These are phyloP conservation scores for Starmerella potacharoeniae DNA, from an alignment of 805 yeast species.

Conservation along the genomic window DNA sequence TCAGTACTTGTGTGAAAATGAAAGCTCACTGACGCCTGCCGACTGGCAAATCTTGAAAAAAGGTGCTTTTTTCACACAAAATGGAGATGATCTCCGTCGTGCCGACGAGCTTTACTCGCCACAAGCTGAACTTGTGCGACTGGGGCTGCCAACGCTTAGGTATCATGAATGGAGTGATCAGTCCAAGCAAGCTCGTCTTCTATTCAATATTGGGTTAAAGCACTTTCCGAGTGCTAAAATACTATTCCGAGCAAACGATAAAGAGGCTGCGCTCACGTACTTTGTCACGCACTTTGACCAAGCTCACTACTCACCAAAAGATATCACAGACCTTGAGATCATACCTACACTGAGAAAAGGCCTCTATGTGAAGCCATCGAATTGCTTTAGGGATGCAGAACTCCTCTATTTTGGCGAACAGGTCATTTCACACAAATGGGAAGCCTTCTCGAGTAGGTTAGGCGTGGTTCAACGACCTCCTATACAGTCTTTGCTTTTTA, in stretches of 20 bases:
- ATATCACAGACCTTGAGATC: constrained; percentile 8
- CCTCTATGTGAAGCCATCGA: constrained; percentile 17
- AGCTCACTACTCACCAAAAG: constrained; percentile 12
- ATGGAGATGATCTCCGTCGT: neutral
- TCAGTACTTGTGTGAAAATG: constrained; percentile 27
- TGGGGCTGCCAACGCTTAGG: constrained; percentile 26
- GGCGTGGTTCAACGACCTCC: constrained; percentile 27
- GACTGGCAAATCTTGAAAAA: constrained; percentile 28
- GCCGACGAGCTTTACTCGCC: constrained; percentile 27
- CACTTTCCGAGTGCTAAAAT: constrained; percentile 22
- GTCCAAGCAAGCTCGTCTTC: constrained; percentile 25
- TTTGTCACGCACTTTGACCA: constrained; percentile 24
- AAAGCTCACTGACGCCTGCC: constrained; percentile 20
- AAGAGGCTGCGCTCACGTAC: constrained; percentile 24
- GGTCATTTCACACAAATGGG: constrained; percentile 21
- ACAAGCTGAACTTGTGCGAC: constrained; percentile 16
- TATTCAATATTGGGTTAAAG: constrained; percentile 27
- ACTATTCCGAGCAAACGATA: constrained; percentile 20
- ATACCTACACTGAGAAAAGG: constrained; percentile 19
- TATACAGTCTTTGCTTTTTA: constrained; percentile 15
- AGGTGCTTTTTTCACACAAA: constrained; percentile 25
- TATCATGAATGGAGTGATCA: constrained; percentile 25
- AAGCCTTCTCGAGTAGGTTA: constrained; percentile 25
- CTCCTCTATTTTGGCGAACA: constrained; percentile 26
- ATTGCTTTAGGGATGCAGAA: constrained; percentile 22